Evolutionary conservation across 306 rosid species (phyloP), one percentile per base, ranked within the genome.

Genomic region (Corylus heterophylla): DNA sequence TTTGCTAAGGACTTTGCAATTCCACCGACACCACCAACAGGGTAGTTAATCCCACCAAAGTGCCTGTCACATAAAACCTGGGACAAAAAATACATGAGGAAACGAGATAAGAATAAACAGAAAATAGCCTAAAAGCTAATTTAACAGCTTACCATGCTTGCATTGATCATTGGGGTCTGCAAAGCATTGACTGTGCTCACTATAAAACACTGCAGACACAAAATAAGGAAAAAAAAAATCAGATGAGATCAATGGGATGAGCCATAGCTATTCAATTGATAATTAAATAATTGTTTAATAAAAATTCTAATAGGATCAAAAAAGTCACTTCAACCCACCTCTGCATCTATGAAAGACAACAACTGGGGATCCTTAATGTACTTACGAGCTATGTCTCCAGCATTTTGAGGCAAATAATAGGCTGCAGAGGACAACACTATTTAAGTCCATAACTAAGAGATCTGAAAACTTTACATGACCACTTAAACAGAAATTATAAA

Each of bases 101-200:
- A 67, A 73, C 82, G 63, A 80, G 77, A 68, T 25, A 64, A 52
- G 52, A 50, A 63, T 52, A 39, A 54, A 71, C 31, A 71, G 73
- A 67, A 49, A 35, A 74, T 44, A 56, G 55, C 76, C 29, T 31
- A 55, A 25, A 54, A 51, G 31, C n/a, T 45, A 71, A 45, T 59
- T 64, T 54, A 70, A 71, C 74, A 87, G 51, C 78, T 86, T 84
- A 95, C 98, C 98, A 93, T 90, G 93, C 93, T 86, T 48, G 99
- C 99, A 85, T 95, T 95, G 86, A 95, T 95, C 98, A 95, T 95
- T 83, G 99, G 98, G 25, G 99, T 95, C 83, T 90, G 96, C 87
- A 95, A 83, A 78, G 92, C 96, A 8, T 95, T 95, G 83, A 95
- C 97, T 6, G 99, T 93, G 87, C 98, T 95, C 87, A 91, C 98